These are phyloP conservation scores for Aphanomyces cochlioides DNA, from an alignment of 352 stramenopile species.

Conservation along the genomic window DNA sequence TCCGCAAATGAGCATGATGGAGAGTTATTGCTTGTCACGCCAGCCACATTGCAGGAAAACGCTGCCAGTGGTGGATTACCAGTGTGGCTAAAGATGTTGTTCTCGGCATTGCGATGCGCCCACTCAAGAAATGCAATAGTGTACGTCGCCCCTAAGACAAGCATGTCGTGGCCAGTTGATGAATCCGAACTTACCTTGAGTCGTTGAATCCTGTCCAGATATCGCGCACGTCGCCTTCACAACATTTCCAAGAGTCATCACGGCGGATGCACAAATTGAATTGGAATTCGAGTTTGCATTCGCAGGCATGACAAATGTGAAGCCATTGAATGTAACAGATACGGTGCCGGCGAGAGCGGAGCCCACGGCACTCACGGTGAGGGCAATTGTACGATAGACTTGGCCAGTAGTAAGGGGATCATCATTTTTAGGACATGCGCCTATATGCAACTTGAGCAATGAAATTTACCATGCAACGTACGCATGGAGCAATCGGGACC, in stretches of 20 bases:
- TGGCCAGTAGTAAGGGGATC: constrained; percentile 76
- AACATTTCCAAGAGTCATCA: constrained; percentile 46
- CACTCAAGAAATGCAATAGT: constrained; percentile 67
- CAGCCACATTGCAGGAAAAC: constrained; percentile 74
- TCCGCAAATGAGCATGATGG: constrained; percentile 68
- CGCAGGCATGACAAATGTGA: constrained; percentile 44
- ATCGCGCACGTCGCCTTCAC: constrained; percentile 42
- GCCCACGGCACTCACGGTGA: constrained; percentile 42
- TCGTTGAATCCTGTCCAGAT: constrained; percentile 34
- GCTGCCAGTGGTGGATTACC: constrained; percentile 65
- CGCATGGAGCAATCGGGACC: constrained; percentile 79
- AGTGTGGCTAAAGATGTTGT: constrained; percentile 76
- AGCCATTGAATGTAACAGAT: constrained; percentile 48
- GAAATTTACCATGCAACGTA: constrained; percentile 28
- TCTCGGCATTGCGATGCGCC: constrained; percentile 56
- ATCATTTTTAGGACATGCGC: constrained; percentile 85
- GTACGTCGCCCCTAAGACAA: constrained; percentile 43
- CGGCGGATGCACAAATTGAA: constrained; percentile 42
- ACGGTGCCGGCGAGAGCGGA: constrained; percentile 40
- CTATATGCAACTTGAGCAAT: constrained; percentile 28
- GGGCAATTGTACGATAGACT: constrained; percentile 52
- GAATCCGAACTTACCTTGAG: constrained; percentile 31
- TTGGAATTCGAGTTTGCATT: constrained; percentile 37
- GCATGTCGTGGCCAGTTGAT: too few relatives aligned
- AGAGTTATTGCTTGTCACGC: constrained; percentile 43